phyloP scores from a whole-genome alignment of 768 basidiomycete species.

The Boletus coccyginus region DNA sequence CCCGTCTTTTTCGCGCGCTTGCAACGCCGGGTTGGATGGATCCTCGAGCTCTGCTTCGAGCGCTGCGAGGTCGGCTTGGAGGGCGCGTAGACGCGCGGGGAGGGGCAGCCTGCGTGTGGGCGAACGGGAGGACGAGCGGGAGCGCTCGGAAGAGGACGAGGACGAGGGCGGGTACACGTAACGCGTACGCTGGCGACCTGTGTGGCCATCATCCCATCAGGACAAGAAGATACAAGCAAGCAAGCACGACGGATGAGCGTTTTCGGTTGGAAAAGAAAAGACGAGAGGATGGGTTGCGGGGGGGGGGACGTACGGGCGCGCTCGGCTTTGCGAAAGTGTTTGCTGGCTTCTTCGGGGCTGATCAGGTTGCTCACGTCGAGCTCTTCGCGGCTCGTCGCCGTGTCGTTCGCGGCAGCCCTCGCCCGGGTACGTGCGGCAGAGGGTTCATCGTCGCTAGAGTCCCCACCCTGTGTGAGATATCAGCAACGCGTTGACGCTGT shows the following conservation, averaged over 20 bases:
- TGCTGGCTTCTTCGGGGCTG: constrained; percentile 63
- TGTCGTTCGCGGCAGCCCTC: constrained; percentile 34
- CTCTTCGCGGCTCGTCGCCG: constrained; percentile 51
- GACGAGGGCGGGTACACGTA: constrained; percentile 71
- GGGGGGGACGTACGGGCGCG: constrained; percentile 42
- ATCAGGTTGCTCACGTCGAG: constrained; percentile 67
- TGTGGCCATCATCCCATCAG: neutral
- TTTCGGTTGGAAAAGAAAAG: no score
- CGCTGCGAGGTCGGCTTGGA: constrained; percentile 76
- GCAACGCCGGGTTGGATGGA: constrained; percentile 68
- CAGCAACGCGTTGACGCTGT: neutral
- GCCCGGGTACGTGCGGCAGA: constrained; percentile 35
- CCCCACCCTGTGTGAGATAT: constrained; percentile 45
- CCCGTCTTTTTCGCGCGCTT: constrained; percentile 48
- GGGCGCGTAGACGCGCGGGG: constrained; percentile 54
- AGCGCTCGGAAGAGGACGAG: constrained; percentile 45
- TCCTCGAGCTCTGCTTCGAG: constrained; percentile 83
- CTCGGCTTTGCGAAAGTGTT: constrained; percentile 71
- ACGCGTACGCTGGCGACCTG: constrained; percentile 52
- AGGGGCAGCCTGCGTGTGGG: constrained; percentile 41
- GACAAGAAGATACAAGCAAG: no score
- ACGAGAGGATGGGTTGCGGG: no score
- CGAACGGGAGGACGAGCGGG: constrained; percentile 35
- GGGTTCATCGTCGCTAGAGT: constrained; percentile 67
- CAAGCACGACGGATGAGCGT: no score